phyloP scores from a whole-genome alignment of 805 yeast genomes.

The Kodamaea lidongshanica region DNA sequence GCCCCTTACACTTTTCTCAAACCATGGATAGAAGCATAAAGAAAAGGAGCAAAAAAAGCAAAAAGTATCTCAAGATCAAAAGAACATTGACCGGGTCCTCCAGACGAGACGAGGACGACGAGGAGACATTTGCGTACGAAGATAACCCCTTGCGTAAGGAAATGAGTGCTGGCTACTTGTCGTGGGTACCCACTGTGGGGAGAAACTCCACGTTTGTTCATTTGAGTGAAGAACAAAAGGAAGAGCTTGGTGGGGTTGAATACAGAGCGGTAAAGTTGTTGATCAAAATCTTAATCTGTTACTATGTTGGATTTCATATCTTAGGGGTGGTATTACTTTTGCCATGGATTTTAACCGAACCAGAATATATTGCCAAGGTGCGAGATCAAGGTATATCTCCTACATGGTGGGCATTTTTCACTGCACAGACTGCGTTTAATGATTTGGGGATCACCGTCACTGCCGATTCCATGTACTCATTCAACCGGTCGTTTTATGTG shows the following conservation, averaged over 20 bases:
- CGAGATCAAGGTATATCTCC: slow-evolving; percentile 59
- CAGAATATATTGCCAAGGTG: slow-evolving; percentile 39
- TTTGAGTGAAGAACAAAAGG: slow-evolving; percentile 75
- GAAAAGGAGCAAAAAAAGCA: slow-evolving; percentile 4
- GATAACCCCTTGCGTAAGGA: slow-evolving; percentile 14
- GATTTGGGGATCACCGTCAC: slow-evolving; percentile 82
- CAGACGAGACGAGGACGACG: slow-evolving; percentile 10
- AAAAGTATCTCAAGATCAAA: slow-evolving; percentile 7
- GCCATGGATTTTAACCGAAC: slow-evolving; percentile 46
- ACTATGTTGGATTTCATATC: slow-evolving; percentile 73
- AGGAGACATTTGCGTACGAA: slow-evolving; percentile 12
- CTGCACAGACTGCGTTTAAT: slow-evolving; percentile 71
- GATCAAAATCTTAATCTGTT: slow-evolving; percentile 54
- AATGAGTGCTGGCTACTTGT: slow-evolving; percentile 62
- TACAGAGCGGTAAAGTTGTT: slow-evolving; percentile 81
- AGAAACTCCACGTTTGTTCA: slow-evolving; percentile 89
- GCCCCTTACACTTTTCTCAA: slow-evolving; percentile 5
- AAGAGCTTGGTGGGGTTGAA: slow-evolving; percentile 96
- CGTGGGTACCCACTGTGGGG: slow-evolving; percentile 89
- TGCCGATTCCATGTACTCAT: slow-evolving; percentile 71
- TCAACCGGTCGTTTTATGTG: slow-evolving; percentile 57
- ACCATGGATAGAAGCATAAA: slow-evolving; percentile 2
- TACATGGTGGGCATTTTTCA: slow-evolving; percentile 91
- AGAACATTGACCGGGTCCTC: slow-evolving; percentile 9
- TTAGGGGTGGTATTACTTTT: slow-evolving; percentile 47